A percentile compares a stretch with the other conserved stretches of the same genome.
phyloP scores from a whole-genome alignment of 2,329 filamentous ascomycete genomes.

The Leptosphaerulina australis region DNA sequence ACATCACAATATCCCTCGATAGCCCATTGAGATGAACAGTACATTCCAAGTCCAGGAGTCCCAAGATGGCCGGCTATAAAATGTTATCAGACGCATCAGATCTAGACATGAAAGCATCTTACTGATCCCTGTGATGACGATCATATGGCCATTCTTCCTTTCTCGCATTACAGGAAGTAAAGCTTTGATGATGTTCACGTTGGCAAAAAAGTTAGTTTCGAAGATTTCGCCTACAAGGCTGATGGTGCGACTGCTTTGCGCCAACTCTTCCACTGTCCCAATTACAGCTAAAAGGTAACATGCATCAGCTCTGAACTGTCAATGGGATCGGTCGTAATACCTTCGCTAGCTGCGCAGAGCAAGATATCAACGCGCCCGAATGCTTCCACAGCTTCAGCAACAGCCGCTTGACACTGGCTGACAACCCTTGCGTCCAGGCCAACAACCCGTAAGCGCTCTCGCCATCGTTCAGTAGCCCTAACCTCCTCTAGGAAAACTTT shows the following conservation, averaged over 20 bases:
- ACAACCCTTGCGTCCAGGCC: constrained; percentile 65
- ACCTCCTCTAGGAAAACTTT: constrained; percentile 74
- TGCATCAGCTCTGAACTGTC: not conserved
- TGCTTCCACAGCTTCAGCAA: constrained; percentile 82
- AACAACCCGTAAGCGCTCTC: constrained; percentile 72
- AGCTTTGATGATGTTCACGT: constrained; percentile 94
- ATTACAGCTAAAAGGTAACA: constrained; percentile 68
- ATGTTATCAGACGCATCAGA: constrained; percentile 17
- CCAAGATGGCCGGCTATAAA: constrained; percentile 77
- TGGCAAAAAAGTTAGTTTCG: constrained; percentile 92
- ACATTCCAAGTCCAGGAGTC: constrained; percentile 87
- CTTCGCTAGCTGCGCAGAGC: constrained; percentile 86
- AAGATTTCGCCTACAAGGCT: constrained; percentile 89
- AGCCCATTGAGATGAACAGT: constrained; percentile 92
- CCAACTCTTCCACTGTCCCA: constrained; percentile 88
- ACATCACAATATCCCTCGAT: constrained; percentile 94
- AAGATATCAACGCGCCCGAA: constrained; percentile 91
- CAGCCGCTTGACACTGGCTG: constrained; percentile 78
- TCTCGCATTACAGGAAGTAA: constrained; percentile 78
- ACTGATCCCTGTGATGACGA: constrained; percentile 86
- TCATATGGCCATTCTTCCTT: constrained; percentile 85
- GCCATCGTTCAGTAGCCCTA: constrained; percentile 77
- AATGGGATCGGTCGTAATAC: constrained; percentile 51
- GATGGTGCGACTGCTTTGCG: constrained; percentile 71
- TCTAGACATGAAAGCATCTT: constrained; percentile 20